A percentile compares a stretch with the other conserved stretches of the same genome.
Conservation (phyloP, 345 rosid genomes). For the Euclidium syriacum region DNA sequence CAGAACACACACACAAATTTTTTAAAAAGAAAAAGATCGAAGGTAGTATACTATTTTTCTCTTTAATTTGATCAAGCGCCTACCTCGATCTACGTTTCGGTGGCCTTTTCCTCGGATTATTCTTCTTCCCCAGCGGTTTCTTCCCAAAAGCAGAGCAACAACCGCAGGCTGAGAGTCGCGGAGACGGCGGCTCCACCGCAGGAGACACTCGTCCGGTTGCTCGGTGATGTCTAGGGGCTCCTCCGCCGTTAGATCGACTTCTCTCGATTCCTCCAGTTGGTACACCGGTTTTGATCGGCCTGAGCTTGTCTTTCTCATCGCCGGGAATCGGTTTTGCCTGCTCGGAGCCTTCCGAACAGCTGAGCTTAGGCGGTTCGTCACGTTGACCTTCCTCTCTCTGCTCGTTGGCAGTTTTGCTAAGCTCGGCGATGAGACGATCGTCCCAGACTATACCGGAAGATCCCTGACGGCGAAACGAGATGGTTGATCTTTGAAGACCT, state of each 20-base stretch:
- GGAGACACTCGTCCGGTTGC: slow-evolving; percentile 77
- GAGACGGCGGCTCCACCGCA: slow-evolving; percentile 90
- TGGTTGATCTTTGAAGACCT: slow-evolving; percentile 82
- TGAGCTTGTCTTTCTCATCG: slow-evolving; percentile 36
- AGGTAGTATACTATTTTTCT: slow-evolving; percentile 14
- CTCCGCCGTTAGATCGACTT: slow-evolving; percentile 82
- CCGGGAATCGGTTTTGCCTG: slow-evolving; percentile 12
- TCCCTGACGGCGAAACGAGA: slow-evolving; percentile 88
- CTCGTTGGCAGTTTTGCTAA: slow-evolving; percentile 32
- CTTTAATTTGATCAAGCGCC: neutral
- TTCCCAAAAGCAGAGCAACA: slow-evolving; percentile 65
- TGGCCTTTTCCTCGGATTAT: slow-evolving; percentile 38
- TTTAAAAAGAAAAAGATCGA: neutral
- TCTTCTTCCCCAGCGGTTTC: slow-evolving; percentile 39
- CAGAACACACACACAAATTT: neutral
- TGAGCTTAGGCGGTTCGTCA: slow-evolving; percentile 25
- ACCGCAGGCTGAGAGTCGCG: slow-evolving; percentile 78
- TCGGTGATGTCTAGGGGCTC: slow-evolving; percentile 45
- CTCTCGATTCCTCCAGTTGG: slow-evolving; percentile 46
- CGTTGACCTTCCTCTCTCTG: slow-evolving; percentile 29
- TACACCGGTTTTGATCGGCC: slow-evolving; percentile 33
- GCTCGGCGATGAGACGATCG: slow-evolving; percentile 60
- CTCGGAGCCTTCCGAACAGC: slow-evolving; percentile 25
- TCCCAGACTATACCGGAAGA: slow-evolving; percentile 93
- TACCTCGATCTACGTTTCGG: slow-evolving; percentile 61